Evolutionary conservation across 441 rosid genomes (phyloP).

Genomic region (Corymbia citriodora): DNA sequence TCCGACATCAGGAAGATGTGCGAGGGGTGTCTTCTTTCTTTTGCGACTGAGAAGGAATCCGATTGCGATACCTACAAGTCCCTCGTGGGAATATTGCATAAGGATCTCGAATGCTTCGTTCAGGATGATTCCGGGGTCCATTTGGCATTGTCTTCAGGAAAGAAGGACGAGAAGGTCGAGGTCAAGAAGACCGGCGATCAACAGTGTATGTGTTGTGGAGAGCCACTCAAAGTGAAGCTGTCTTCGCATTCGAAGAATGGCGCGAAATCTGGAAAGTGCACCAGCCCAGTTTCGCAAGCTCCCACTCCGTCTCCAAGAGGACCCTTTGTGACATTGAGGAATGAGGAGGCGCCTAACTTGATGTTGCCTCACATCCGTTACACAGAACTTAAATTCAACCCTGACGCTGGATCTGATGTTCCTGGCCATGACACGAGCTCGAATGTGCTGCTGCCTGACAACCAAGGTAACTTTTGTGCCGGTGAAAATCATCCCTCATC

Average conservation of each 20-base stretch:
- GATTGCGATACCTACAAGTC: constrained; percentile 75
- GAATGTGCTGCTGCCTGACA: constrained; percentile 15
- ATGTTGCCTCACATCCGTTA: constrained; percentile 33
- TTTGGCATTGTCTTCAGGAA: constrained; percentile 26
- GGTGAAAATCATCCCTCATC: background rate
- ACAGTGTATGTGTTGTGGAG: constrained; percentile 66
- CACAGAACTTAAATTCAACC: constrained; percentile 37
- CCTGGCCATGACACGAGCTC: constrained; percentile 35
- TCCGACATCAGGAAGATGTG: constrained; percentile 80
- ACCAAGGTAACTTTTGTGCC: constrained; percentile 12
- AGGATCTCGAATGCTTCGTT: constrained; percentile 65
- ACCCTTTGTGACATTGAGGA: constrained; percentile 22
- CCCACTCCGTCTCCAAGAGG: constrained; percentile 82
- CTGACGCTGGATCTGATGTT: constrained; percentile 40
- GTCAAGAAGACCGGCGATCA: constrained; percentile 20
- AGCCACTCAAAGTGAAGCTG: constrained; percentile 45
- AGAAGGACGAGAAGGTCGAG: constrained; percentile 32
- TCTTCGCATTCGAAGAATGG: constrained; percentile 21
- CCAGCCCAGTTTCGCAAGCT: constrained; percentile 28
- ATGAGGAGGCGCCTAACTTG: constrained; percentile 20
- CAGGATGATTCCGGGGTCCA: constrained; percentile 60
- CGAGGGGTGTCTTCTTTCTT: constrained; percentile 89
- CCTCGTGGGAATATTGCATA: constrained; percentile 69
- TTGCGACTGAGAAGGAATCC: constrained; percentile 71
- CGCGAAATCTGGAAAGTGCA: background rate